Evolutionary conservation across 768 basidiomycete genomes (phyloP).

Genomic region (Neoboletus brunneissimus): DNA sequence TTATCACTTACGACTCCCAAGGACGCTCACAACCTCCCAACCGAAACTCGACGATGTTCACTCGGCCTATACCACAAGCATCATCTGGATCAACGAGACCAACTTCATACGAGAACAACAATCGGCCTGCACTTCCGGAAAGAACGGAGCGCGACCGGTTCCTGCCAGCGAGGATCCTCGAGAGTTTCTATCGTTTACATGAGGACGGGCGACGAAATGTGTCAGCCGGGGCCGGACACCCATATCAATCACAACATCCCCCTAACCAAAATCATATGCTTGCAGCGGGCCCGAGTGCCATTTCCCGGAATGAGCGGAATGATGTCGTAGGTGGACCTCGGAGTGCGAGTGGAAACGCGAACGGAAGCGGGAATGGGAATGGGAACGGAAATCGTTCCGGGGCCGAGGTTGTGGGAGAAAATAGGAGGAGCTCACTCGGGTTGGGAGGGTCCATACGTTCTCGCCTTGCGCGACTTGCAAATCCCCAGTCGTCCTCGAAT

Average conservation of each 20-base stretch:
- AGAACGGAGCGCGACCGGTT: constrained; percentile 27
- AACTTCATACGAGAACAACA: constrained; percentile 14
- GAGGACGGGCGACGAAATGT: constrained; percentile 25
- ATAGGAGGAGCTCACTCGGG: constrained; percentile 17
- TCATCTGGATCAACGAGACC: constrained; percentile 11
- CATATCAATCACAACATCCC: constrained; percentile 7
- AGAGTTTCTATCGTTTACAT: constrained; percentile 21
- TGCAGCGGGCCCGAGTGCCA: background rate
- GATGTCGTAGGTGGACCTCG: constrained; percentile 6
- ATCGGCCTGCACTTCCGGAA: constrained; percentile 9
- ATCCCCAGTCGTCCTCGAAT: constrained; percentile 15
- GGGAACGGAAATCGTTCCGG: constrained; percentile 12
- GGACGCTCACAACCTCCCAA: constrained; percentile 9
- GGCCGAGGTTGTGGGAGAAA: constrained; percentile 10
- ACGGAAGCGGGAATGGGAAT: constrained; percentile 3
- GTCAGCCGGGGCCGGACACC: constrained; percentile 5
- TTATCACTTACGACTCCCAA: constrained; percentile 1
- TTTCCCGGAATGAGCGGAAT: constrained; percentile 11
- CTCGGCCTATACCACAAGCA: constrained; percentile 7
- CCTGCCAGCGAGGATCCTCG: constrained; percentile 20
- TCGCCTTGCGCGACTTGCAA: constrained; percentile 24
- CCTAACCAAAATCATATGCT: constrained; percentile 2
- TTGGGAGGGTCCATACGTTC: constrained; percentile 29
- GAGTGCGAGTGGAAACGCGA: background rate
- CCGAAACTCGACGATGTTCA: constrained; percentile 11